These are phyloP conservation scores for Trametes punicea DNA, from an alignment of 768 basidiomycete species.

Conservation along the genomic window DNA sequence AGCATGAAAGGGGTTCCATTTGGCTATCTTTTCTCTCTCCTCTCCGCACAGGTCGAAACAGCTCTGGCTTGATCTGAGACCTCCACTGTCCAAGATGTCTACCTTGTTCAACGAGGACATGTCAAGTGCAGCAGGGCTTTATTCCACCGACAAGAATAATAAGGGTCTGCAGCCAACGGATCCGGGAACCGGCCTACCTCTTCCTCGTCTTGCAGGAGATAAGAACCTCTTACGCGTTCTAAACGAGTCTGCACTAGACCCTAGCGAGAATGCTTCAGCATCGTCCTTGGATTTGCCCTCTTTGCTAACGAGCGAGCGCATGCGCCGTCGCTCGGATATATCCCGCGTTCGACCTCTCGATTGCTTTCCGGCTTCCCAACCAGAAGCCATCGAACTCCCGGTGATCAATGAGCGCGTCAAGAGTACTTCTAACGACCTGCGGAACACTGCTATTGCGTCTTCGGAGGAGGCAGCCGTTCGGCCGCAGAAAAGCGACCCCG, in stretches of 20 bases:
- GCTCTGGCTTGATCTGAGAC: too few relatives aligned
- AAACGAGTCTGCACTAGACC: slow-evolving; percentile 17
- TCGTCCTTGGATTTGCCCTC: slow-evolving; percentile 15
- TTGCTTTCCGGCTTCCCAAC: not conserved
- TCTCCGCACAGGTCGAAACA: not conserved
- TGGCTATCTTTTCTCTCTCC: not conserved
- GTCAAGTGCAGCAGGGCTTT: too few relatives aligned
- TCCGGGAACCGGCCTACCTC: not conserved
- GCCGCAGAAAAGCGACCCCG: slow-evolving; percentile 6
- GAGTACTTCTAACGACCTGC: not conserved
- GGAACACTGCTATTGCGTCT: not conserved
- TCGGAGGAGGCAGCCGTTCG: slow-evolving; percentile 1
- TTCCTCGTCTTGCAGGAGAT: slow-evolving; percentile 1
- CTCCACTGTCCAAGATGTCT: too few relatives aligned
- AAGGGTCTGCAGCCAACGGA: not conserved
- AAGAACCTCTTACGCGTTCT: slow-evolving; percentile 6
- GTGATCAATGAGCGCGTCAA: not conserved
- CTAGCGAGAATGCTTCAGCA: slow-evolving; percentile 10
- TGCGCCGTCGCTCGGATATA: slow-evolving; percentile 18
- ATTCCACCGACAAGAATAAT: too few relatives aligned
- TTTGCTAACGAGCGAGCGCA: slow-evolving; percentile 7
- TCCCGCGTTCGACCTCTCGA: slow-evolving; percentile 9
- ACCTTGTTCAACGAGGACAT: too few relatives aligned
- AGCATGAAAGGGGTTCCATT: too few relatives aligned
- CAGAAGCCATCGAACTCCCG: slow-evolving; percentile 13